These are phyloP conservation scores for Perkinsus marinus DNA, from an alignment of 169 alveolate species.

Conservation along the genomic window DNA sequence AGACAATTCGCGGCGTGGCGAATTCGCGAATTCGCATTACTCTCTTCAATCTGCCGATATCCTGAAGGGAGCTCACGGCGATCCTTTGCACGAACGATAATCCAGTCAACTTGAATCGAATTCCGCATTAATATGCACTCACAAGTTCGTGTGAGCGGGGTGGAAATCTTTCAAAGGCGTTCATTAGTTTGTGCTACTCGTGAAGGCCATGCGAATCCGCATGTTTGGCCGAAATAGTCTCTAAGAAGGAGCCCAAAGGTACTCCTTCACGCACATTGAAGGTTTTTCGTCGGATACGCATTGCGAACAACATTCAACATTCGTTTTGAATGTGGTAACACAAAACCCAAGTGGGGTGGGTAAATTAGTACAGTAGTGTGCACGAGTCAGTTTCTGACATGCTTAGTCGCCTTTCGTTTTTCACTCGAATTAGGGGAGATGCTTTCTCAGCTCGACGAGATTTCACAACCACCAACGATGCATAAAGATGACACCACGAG, in stretches of 20 bases:
- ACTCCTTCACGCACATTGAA: neutral
- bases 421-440: neutral
- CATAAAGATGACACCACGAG: no score
- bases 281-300: neutral
- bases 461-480: no score
- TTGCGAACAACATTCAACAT: neutral
- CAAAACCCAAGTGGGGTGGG: neutral
- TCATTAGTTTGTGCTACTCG: neutral
- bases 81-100: no score
- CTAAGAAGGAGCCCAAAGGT: neutral
- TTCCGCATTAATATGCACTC: no score
- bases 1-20: no score
- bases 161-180: neutral
- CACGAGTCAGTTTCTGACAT: neutral
- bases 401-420: neutral
- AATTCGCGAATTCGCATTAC: no score
- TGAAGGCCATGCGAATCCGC: neutral
- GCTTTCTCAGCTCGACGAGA: no score
- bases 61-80: no score
- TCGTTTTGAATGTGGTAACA: neutral
- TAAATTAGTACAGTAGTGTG: neutral
- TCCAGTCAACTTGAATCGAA: no score
- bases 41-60: no score
- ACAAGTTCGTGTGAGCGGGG: neutral
- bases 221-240: neutral